Base-by-base conservation (phyloP, 108 stramenopile species). In the Pelagomonas calceolata region DNA sequence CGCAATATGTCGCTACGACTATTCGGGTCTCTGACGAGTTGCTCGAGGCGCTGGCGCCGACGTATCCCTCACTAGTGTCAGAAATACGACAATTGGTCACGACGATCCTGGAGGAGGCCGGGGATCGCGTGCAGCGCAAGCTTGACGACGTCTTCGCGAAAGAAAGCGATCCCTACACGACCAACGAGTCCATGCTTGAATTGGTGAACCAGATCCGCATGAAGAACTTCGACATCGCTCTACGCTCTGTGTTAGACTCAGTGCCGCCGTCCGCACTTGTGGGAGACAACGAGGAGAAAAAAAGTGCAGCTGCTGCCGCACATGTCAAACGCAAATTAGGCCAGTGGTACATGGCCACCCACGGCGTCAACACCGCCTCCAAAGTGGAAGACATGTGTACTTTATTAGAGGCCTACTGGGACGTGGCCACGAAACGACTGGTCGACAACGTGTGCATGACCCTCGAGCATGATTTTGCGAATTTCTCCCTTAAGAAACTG, bases 391-490 rank as follows among this genome's bases (percentile, higher is more conserved):
- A 80, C 63, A 80, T 80, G 79, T 75, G 74, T 75, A 80, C 78
- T 30, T 70, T 80, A 29, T 37, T 80, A 1, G 74, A 79, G 78
- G 80, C 80, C 15, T 80, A 80, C 71, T 80, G 80, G 80, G 78
- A 80, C 66, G 75, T 80, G 15, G 80, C 80, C 4, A 80, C 78
- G 4, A 74, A 76, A 66, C 37, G 80, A 0, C 44, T 80, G 33
- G 75, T 80, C 32, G 80, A 80, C 78, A 80, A 80, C 72, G 77
- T 80, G 35, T 80, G 80, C 78, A 80, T 80, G 80, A 76, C 75
- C 29, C 39, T 80, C 70, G 80, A 80, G 72, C 71, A 76, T 34
- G 75, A 75, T 51, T 80, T 80, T 46, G 71, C 76, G 17, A 75
- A 67, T 30, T 66, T 66, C 31, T 68, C 79, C n/a, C 67, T 80